Evolutionary conservation across 805 yeast genomes (phyloP), one percentile per base, ranked within the genome.

Genomic region (Isabelozyma rhagii): DNA sequence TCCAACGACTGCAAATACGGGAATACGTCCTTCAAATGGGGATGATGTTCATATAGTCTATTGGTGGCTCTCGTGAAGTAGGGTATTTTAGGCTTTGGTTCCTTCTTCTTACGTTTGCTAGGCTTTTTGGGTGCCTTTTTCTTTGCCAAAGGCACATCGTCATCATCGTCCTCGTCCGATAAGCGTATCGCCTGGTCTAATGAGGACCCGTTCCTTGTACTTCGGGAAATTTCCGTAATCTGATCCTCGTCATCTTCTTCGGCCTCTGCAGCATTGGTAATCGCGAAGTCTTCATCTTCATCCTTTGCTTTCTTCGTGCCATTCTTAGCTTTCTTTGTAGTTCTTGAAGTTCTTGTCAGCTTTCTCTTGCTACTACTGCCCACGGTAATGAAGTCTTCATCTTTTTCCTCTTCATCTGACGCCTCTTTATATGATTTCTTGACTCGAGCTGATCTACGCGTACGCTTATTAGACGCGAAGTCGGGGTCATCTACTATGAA

Each of bases 21-120:
- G 61, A 94, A 93, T 1, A 89, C 87, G 38, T 81, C 81, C 52
- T 78, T 77, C 47, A 94, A 72, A 48, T 87, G 85, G 0, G 97
- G 97, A 65, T 94, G 98, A 48, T 80, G 75, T 40, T 81, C 87
- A 59, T 78, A 88, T 15, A 94, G 70, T 50, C 79, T 80, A 39
- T 75, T 74, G 1, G 96, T 89, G 61, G 83, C 79, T 44, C 93
- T 73, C 42, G 87, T 84, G 66, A 80, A 86, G 34, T 84, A 83
- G 1, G 91, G 84, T 4, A 84, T 69, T 58, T 84, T 85, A 7
- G 82, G 84, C 55, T 78, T 78, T 10, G 78, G 75, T 31, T 66
- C 69, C 51, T 71, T 68, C 55, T 69, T 66, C 55, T 67, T 69
- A 17, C 63, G 51, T 52, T 62, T 56, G 31, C 49, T 38, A 10